phyloP scores from a whole-genome alignment of 2,329 filamentous ascomycete species.

The Arthroderma sp. region DNA sequence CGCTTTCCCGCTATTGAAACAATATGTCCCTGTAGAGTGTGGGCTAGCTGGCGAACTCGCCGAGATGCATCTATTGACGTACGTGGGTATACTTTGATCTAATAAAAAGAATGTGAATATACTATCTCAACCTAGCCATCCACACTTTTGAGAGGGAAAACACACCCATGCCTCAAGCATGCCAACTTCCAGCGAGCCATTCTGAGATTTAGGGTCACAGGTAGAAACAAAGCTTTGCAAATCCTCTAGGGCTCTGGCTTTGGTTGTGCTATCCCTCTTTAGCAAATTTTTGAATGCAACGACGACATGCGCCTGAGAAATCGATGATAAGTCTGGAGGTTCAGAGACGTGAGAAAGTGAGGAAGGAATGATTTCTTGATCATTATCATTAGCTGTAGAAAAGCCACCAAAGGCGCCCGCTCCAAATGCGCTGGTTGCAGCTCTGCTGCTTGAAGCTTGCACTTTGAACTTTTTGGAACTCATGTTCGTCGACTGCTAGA shows the following conservation, averaged over 20 bases:
- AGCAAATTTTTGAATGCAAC: conserved; percentile 85
- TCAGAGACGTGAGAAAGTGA: conserved; percentile 76
- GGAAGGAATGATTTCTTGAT: conserved; percentile 38
- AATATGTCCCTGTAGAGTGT: conserved; percentile 56
- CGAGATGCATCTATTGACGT: conserved; percentile 81
- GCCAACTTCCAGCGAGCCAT: conserved; percentile 59
- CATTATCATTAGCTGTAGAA: conserved; percentile 19
- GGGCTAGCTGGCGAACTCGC: conserved; percentile 75
- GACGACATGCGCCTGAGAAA: conserved; percentile 68
- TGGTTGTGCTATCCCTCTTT: conserved; percentile 89
- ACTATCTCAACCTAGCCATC: conserved; percentile 22
- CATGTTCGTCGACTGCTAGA: conserved; percentile 14
- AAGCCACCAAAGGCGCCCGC: conserved; percentile 32
- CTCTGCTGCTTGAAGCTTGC: conserved; percentile 51
- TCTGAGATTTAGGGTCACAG: conserved; percentile 32
- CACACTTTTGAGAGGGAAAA: conserved; percentile 15
- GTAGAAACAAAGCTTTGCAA: conserved; percentile 53
- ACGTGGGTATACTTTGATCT: conserved; percentile 78
- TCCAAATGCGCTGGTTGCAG: conserved; percentile 36
- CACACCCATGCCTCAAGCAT: conserved; percentile 81
- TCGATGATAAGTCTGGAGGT: conserved; percentile 62
- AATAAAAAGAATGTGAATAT: conserved; percentile 23
- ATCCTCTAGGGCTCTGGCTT: conserved; percentile 80
- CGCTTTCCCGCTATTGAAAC: conserved; percentile 56
- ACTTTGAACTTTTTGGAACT: conserved; percentile 53